Percentiles rank a stretch among this genome's conserved stretches.
Conservation (phyloP, 1,284 basidiomycete species). For the Cutaneotrichosporon sp. region DNA sequence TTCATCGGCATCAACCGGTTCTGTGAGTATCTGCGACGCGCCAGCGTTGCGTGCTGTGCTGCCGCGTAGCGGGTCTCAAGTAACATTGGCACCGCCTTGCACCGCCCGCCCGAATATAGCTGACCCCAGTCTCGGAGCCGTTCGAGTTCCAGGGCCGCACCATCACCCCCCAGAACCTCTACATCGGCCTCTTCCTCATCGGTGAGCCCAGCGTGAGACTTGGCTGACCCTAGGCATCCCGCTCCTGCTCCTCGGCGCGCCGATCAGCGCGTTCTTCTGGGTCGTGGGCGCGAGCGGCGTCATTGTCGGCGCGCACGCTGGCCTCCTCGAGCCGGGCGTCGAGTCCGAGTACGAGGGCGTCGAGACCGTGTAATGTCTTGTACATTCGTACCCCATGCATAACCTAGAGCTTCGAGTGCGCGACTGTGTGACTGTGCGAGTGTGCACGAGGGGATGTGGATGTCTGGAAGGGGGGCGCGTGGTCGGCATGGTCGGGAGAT, state of each 20-base stretch:
- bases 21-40: conserved; percentile 63
- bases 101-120: background rate
- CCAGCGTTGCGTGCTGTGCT: no score
- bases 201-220: conserved; percentile 33
- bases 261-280: conserved; percentile 55
- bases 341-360: conserved; percentile 47
- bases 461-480: no score
- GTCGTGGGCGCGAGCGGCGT: conserved; percentile 52
- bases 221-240: conserved; percentile 41
- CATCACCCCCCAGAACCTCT: conserved; percentile 61
- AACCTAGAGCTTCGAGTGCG: background rate
- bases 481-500: background rate
- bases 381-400: background rate
- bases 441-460: no score
- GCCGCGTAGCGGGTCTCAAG: no score
- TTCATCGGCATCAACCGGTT: conserved; percentile 88
- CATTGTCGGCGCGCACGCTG: conserved; percentile 58
- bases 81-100: conserved; percentile 5
- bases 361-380: conserved; percentile 39
- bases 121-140: conserved; percentile 41
- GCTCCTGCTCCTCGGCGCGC: conserved; percentile 52
- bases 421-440: no score
- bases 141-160: conserved; percentile 56
- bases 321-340: conserved; percentile 60
- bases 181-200: conserved; percentile 60